A percentile compares a stretch with the other conserved stretches of the same genome.
Evolutionary conservation across 1,284 basidiomycete genomes (phyloP).

Genomic region (Malassezia globosa): DNA sequence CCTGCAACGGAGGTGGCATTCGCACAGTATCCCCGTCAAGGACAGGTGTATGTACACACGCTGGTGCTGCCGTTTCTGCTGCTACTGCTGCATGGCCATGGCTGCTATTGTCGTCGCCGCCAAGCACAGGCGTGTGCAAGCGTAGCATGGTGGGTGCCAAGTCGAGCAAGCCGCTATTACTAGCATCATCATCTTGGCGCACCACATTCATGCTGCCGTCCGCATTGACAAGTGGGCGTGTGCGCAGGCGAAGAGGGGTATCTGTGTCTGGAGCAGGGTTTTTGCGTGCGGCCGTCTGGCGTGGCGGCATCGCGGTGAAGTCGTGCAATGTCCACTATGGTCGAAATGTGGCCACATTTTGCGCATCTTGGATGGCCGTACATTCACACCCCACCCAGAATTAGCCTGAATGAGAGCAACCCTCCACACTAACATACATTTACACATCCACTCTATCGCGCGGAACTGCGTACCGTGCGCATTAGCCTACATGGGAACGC

Average conservation of each 20-base stretch:
- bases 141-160: conserved; percentile 20
- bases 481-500: too few species aligned
- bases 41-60: conserved; percentile 6
- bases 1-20: conserved; percentile 7
- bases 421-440: too few species aligned
- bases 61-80: too few species aligned
- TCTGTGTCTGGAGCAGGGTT: neutral
- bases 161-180: conserved; percentile 39
- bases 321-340: too few species aligned
- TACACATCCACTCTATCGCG: too few species aligned
- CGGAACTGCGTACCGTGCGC: too few species aligned
- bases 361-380: too few species aligned
- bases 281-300: neutral
- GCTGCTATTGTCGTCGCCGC: conserved; percentile 13
- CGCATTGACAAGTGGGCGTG: conserved; percentile 8
- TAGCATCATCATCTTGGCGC: conserved; percentile 37
- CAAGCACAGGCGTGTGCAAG: conserved; percentile 1
- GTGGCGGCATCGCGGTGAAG: neutral
- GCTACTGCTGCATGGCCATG: too few species aligned
- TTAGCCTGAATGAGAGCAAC: too few species aligned
- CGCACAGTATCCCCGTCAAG: conserved; percentile 1
- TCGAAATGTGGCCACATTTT: too few species aligned
- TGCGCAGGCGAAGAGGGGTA: neutral
- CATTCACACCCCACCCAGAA: too few species aligned
- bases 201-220: conserved; percentile 43